phyloP scores from a whole-genome alignment of 1,284 basidiomycete species.

The Lentinus polychrous region DNA sequence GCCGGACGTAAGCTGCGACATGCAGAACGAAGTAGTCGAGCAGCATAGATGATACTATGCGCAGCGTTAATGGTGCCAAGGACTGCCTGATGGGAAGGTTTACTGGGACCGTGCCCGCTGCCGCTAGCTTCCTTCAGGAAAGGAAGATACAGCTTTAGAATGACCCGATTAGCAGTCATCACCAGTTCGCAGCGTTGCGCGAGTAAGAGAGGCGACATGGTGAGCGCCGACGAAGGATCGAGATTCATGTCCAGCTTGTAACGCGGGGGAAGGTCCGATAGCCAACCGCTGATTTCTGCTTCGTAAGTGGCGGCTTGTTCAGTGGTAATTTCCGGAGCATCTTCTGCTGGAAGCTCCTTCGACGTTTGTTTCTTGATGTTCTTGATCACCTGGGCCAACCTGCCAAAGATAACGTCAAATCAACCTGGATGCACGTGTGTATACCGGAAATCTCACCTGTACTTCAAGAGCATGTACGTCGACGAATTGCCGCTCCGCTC shows the following conservation, averaged over 20 bases:
- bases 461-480: slow-evolving; percentile 40
- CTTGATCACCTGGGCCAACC: slow-evolving; percentile 44
- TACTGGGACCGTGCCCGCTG: slow-evolving; percentile 12
- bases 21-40: slow-evolving; percentile 34
- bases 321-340: slow-evolving; percentile 28
- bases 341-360: slow-evolving; percentile 29
- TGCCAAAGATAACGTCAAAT: slow-evolving; percentile 10
- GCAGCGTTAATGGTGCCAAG: slow-evolving; percentile 54
- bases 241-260: slow-evolving; percentile 31
- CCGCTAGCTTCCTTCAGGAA: slow-evolving; percentile 40
- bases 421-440: not conserved
- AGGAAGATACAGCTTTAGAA: slow-evolving; percentile 61
- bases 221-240: slow-evolving; percentile 18
- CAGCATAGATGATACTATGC: slow-evolving; percentile 48
- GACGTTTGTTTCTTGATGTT: slow-evolving; percentile 38
- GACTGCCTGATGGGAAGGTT: slow-evolving; percentile 40
- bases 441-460: slow-evolving; percentile 28
- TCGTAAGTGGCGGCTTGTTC: slow-evolving; percentile 55
- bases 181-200: slow-evolving; percentile 53
- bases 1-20: slow-evolving; percentile 33
- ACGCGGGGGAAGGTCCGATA: slow-evolving; percentile 39
- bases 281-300: slow-evolving; percentile 46
- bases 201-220: slow-evolving; percentile 24
- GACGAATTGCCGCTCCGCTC: slow-evolving; percentile 26
- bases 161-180: slow-evolving; percentile 49